Evolutionary conservation across 352 stramenopile genomes (phyloP).

Genomic region (Halophytophthora polymorphica): DNA sequence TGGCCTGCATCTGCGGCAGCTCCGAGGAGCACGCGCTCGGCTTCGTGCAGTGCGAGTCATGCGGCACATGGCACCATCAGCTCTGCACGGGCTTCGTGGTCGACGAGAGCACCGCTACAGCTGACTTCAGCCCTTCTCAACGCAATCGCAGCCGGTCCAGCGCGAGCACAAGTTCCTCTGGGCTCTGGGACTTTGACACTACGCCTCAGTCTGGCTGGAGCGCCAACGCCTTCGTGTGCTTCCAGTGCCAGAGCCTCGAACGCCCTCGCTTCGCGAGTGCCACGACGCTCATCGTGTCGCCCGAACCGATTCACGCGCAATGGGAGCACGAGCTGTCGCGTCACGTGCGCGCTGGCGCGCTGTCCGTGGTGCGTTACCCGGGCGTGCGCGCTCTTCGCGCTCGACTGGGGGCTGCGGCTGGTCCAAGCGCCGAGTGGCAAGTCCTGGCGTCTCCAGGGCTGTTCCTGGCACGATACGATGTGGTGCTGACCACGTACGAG

Average conservation of each 20-base stretch:
- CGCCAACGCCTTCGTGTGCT: slow-evolving; percentile 69
- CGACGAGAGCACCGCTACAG: no score
- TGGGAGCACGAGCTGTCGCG: slow-evolving; percentile 87
- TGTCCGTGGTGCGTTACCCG: slow-evolving; percentile 56
- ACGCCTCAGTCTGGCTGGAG: no score
- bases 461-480: slow-evolving; percentile 75
- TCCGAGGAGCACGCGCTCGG: slow-evolving; percentile 31
- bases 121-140: not conserved
- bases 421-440: slow-evolving; percentile 50
- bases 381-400: slow-evolving; percentile 49
- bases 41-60: slow-evolving; percentile 51
- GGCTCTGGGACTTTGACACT: slow-evolving; percentile 23
- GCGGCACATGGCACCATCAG: slow-evolving; percentile 57
- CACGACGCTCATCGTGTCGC: slow-evolving; percentile 92
- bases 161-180: not conserved
- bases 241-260: slow-evolving; percentile 51
- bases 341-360: slow-evolving; percentile 54
- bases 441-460: slow-evolving; percentile 41
- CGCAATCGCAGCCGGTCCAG: not conserved
- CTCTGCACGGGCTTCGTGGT: slow-evolving; percentile 47
- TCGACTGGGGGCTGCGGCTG: slow-evolving; percentile 17
- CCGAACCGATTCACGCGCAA: slow-evolving; percentile 87
- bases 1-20: slow-evolving; percentile 58
- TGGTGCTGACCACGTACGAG: slow-evolving; percentile 92
- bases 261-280: slow-evolving; percentile 40